phyloP scores from a whole-genome alignment of 257 asterid genomes.

The Mitragyna speciosa region DNA sequence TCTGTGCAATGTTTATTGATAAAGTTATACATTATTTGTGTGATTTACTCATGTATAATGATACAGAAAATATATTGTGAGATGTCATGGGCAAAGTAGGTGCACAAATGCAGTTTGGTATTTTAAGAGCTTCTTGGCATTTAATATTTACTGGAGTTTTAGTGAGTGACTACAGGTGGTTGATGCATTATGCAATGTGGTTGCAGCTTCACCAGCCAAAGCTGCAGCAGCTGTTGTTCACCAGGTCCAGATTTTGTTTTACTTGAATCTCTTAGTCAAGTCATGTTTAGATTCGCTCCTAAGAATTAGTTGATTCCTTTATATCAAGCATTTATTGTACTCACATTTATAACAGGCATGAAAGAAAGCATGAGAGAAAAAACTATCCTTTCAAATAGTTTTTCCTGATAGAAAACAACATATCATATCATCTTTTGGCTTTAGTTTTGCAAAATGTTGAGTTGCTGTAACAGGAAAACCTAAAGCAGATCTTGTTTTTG shows the following conservation, averaged over 20 bases:
- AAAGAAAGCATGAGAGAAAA: too few species aligned
- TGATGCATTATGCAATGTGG: slow-evolving; percentile 95
- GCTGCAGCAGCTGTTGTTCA: slow-evolving; percentile 98
- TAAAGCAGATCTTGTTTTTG: neutral
- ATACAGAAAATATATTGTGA: neutral
- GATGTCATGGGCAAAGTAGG: neutral
- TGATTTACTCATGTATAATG: neutral
- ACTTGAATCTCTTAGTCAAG: slow-evolving; percentile 27
- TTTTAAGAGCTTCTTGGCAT: neutral
- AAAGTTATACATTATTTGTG: neutral
- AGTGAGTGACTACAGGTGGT: slow-evolving; percentile 59
- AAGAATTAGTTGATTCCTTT: neutral
- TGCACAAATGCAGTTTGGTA: neutral
- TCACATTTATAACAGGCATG: too few species aligned
- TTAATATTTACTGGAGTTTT: neutral
- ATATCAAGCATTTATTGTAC: neutral
- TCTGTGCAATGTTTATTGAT: neutral
- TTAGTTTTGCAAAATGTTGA: neutral
- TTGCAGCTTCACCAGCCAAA: slow-evolving; percentile 88
- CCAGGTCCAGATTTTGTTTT: slow-evolving; percentile 77
- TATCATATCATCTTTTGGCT: neutral
- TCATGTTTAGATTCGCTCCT: neutral
- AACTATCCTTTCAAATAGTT: neutral
- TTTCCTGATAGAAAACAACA: neutral
- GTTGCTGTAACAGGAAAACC: neutral